Base-by-base conservation (phyloP, 2,329 filamentous ascomycete genomes). In the Cucurbitaria berberidis region DNA sequence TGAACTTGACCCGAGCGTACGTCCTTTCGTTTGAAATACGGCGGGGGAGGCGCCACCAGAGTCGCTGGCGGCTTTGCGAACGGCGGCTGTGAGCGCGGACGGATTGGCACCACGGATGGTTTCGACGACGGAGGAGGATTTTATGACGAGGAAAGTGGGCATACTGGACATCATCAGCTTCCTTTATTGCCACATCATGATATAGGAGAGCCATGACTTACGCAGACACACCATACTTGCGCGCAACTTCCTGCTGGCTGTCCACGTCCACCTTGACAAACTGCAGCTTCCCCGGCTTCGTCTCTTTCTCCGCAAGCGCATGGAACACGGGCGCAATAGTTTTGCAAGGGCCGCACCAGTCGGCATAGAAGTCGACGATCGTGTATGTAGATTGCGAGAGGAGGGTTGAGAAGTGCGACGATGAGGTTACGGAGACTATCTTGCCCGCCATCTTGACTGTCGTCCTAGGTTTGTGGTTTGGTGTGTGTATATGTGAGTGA, bases 311-410 rank as follows among this genome's bases (percentile, higher is more conserved):
- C 53, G 81, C 82, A 48, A 84, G 76, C 60, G 80, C 73, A 48
- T 79, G 78, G 65, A 84, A 79, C 0, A 68, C 73, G 26, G 82
- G 82, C 3, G 78, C 77, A 48, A 85, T 82, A 29, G 78, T 75
- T 64, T 82, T 82, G 76, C 82, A 85, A 24, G 82, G 82, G 1
- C 82, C 82, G 67, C 82, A 84, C 82, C 83, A 85, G 58, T 79
- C 79, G 13, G 81, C 81, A 67, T 80, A 81, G 76, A 81, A 82
- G 69, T 83, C 81, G 65, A 81, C 75, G 49, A 82, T 74, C 48
- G 79, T 76, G 57, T 72, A 74, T 22, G 71, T 72, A 46, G 69
- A 69, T 3, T 68, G 62, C 32, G 63, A 66, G 45, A 75, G 63
- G 24, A 76, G 66, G 34, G 63, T 69, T 26, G 67, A 64, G 65